A percentile compares a stretch with the other conserved stretches of the same genome.
Evolutionary conservation across 31 red algal species (phyloP).

Genomic region (Asparagopsis taxiformis): DNA sequence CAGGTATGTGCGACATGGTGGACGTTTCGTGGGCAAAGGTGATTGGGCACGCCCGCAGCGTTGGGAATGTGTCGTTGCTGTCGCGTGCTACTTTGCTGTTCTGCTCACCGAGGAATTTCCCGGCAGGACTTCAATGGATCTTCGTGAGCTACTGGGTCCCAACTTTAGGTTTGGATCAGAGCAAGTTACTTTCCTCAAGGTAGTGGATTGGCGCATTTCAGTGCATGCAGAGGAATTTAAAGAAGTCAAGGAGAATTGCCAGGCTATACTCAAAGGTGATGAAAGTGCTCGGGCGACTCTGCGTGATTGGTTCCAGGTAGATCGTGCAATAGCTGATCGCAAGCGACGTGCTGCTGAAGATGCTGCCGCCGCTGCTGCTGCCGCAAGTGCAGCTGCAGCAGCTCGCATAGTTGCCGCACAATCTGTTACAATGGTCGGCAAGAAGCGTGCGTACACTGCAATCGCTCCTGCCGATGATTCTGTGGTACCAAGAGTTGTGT

Average conservation of each 20-base stretch:
- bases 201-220: slow-evolving; percentile 83
- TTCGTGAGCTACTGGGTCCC: slow-evolving; percentile 86
- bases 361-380: slow-evolving; percentile 19
- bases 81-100: slow-evolving; percentile 86
- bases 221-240: slow-evolving; percentile 48
- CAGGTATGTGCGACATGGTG: slow-evolving; percentile 60
- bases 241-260: slow-evolving; percentile 37
- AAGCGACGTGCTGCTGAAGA: slow-evolving; percentile 33
- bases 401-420: neutral
- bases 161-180: slow-evolving; percentile 78
- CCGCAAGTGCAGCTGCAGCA: slow-evolving; percentile 8
- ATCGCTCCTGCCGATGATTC: slow-evolving; percentile 56
- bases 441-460: slow-evolving; percentile 32
- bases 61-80: slow-evolving; percentile 92
- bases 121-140: slow-evolving; percentile 77
- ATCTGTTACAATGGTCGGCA: slow-evolving; percentile 12
- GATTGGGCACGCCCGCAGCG: slow-evolving; percentile 81
- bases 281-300: slow-evolving; percentile 6
- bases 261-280: slow-evolving; percentile 20
- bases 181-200: slow-evolving; percentile 76
- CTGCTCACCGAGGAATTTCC: slow-evolving; percentile 96
- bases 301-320: slow-evolving; percentile 51
- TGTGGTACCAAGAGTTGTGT: slow-evolving; percentile 37
- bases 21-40: slow-evolving; percentile 46
- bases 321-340: slow-evolving; percentile 11